These are phyloP conservation scores for Candida chilensis DNA, from an alignment of 805 yeast species.

Conservation along the genomic window DNA sequence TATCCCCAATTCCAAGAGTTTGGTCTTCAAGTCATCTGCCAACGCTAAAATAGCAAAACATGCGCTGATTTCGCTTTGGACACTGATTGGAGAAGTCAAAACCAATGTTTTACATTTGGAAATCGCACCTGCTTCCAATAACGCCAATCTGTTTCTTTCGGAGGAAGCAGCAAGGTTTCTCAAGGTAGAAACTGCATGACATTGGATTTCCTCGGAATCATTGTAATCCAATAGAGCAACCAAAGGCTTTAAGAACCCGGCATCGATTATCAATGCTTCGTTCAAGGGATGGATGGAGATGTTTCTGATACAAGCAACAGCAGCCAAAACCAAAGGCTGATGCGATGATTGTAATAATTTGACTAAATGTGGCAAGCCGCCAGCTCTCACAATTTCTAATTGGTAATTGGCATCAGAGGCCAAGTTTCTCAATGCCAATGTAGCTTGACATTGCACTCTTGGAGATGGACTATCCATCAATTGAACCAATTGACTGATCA, in stretches of 20 bases:
- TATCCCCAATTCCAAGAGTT: constrained; percentile 74
- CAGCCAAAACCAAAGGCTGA: constrained; percentile 88
- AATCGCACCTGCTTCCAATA: constrained; percentile 93
- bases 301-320: constrained; percentile 97
- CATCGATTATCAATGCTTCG: constrained; percentile 92
- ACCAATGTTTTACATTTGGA: constrained; percentile 87
- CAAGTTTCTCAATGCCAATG: constrained; percentile 87
- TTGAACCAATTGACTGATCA: constrained; percentile 79
- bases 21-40: constrained; percentile 88
- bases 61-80: constrained; percentile 94
- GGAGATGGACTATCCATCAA: constrained; percentile 92
- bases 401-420: constrained; percentile 96
- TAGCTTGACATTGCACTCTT: constrained; percentile 97
- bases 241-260: constrained; percentile 90
- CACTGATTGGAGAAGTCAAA: constrained; percentile 77
- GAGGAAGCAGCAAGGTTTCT: constrained; percentile 94
- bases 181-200: constrained; percentile 95
- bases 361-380: constrained; percentile 92
- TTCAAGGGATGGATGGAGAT: constrained; percentile 94
- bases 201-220: constrained; percentile 93
- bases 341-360: constrained; percentile 81
- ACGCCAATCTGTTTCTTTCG: constrained; percentile 85
- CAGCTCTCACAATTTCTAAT: constrained; percentile 89
- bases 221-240: constrained; percentile 76
- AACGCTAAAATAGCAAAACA: constrained; percentile 94